Evolutionary conservation across 2,329 filamentous ascomycete genomes (phyloP).

Genomic region (Monilinia fructigena): DNA sequence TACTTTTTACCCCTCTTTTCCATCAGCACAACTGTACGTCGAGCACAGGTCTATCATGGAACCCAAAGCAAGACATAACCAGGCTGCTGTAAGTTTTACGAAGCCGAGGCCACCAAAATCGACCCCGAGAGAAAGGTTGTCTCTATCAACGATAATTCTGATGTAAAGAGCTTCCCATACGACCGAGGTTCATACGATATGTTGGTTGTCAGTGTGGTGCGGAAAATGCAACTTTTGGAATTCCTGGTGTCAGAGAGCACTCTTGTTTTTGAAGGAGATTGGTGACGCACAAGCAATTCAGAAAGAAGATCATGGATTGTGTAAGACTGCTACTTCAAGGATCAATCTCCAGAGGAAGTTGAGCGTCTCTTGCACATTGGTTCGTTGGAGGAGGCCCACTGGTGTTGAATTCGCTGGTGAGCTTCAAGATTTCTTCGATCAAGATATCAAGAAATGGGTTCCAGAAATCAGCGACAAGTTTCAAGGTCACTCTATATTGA

Average conservation of each 20-base stretch:
- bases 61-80: slow-evolving; percentile 93
- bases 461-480: slow-evolving; percentile 94
- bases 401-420: slow-evolving; percentile 98
- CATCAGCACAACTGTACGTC: slow-evolving; percentile 94
- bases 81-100: slow-evolving; percentile 90
- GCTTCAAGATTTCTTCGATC: slow-evolving; percentile 97
- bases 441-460: slow-evolving; percentile 97
- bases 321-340: slow-evolving; percentile 97
- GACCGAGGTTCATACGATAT: slow-evolving; percentile 97
- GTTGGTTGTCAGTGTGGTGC: slow-evolving; percentile 93
- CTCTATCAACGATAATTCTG: slow-evolving; percentile 86
- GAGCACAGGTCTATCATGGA: slow-evolving; percentile 99
- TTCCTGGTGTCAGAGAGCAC: slow-evolving; percentile 91
- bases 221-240: slow-evolving; percentile 98
- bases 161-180: slow-evolving; percentile 82
- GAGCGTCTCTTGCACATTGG: slow-evolving; percentile 98
- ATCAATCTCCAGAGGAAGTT: slow-evolving; percentile 81
- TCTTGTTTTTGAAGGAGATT: slow-evolving; percentile 99
- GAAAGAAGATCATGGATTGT: slow-evolving; percentile 99
- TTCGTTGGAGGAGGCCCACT: slow-evolving; percentile 93
- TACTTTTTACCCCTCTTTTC: slow-evolving; percentile 99
- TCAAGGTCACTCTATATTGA: slow-evolving; percentile 98
- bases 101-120: slow-evolving; percentile 94
- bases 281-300: slow-evolving; percentile 93
- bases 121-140: slow-evolving; percentile 88